Evolutionary conservation across 1,139 yeast species (phyloP).

Genomic region (Pichia sp.): DNA sequence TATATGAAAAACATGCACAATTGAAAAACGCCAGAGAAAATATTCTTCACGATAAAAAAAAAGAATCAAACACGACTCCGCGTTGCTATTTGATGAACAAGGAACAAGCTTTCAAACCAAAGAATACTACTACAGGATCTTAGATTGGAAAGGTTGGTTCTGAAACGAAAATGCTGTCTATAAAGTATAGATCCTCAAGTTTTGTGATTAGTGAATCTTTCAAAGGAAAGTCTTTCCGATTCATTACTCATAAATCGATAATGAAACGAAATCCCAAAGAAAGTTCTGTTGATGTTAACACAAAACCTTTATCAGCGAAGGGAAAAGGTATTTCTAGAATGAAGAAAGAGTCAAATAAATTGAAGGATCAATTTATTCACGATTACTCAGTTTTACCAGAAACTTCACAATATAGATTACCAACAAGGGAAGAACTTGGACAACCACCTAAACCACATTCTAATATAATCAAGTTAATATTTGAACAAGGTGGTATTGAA

Average conservation of each 20-base stretch:
- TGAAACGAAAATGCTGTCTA: no score
- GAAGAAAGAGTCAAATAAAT: conserved; percentile 11
- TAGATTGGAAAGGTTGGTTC: no score
- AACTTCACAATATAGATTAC: conserved; percentile 31
- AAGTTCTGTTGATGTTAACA: conserved; percentile 2
- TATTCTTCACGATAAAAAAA: no score
- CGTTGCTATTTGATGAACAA: no score
- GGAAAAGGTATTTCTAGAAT: conserved; percentile 14
- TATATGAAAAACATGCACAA: no score
- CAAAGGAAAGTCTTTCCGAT: conserved; percentile 3
- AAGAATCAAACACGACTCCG: no score
- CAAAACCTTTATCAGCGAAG: conserved; percentile 7
- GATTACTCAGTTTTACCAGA: conserved; percentile 34
- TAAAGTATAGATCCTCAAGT: no score
- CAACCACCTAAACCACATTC: conserved; percentile 18
- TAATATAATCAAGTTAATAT: conserved; percentile 21
- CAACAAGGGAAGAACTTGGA: conserved; percentile 20
- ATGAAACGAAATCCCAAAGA: conserved; percentile 6
- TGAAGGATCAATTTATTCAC: conserved; percentile 22
- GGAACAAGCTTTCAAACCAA: no score
- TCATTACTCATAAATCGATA: conserved; percentile 12
- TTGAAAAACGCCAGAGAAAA: no score
- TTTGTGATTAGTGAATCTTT: no score
- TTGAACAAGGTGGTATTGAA: conserved; percentile 29
- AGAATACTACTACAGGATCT: no score